Evolutionary conservation across 805 yeast genomes (phyloP), one percentile per base, ranked within the genome.

Genomic region (Blastobotrys robertii): DNA sequence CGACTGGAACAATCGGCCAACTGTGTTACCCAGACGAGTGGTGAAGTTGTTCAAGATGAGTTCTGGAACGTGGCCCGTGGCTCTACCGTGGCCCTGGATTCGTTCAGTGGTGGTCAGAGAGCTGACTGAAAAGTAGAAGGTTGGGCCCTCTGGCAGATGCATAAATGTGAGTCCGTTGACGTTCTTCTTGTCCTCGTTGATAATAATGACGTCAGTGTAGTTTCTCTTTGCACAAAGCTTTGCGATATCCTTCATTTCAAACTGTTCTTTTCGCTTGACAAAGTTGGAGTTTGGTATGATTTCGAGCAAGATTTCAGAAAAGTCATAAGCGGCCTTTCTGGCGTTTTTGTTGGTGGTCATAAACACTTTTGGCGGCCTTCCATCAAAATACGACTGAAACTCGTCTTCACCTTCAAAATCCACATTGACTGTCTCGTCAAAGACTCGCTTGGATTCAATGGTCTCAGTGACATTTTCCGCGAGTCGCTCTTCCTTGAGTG

Each of bases 71-170:
- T 92, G 97, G 34, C 76, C 79, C 0, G 97, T 87, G 22, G 96
- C 81, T 40, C 79, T 74, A 44, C 97, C 97, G 56, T 92, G 97
- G 8, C 95, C 96, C 15, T 67, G 60, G 43, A 92, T 85, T 50
- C 74, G 69, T 52, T 84, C 77, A 8, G 88, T 81, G 53, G 84
- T 83, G 11, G 76, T 74, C 36, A 83, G 71, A 2, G 95, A 85
- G 6, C 86, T 70, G 3, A 92, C 68, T 25, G 92, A 81, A 57
- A 92, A 92, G 65, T 90, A 88, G 59, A 86, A 86, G 0, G 97
- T 83, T 31, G 98, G 98, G 1, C 98, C 98, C 37, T 74, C 84
- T 7, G 98, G 98, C 46, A 92, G 70, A 66, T 92, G 96, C 44
- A 92, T 81, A 57, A 92, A 84, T 1, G 97, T 86, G 45, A 92